phyloP scores from a whole-genome alignment of 345 rosid species.

The Rhodomyrtus tomentosa region DNA sequence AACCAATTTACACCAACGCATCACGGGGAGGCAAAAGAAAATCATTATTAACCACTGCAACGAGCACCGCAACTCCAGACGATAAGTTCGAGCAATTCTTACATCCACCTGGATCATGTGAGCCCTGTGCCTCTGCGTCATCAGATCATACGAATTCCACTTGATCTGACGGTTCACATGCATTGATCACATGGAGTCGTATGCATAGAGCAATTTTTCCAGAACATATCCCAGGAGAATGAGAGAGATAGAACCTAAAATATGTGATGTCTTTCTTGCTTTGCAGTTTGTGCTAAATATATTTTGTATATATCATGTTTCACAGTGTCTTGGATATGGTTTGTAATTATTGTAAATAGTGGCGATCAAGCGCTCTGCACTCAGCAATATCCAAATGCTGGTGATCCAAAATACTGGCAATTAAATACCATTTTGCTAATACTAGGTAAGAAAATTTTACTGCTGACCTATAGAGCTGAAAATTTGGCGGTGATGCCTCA shows the following conservation, averaged over 20 bases:
- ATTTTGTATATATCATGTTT: not conserved
- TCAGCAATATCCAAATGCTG: not conserved
- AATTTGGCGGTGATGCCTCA: constrained; percentile 78
- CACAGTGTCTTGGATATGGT: not conserved
- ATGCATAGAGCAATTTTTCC: not conserved
- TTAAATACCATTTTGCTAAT: not conserved
- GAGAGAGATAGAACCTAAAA: not conserved
- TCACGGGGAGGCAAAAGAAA: not conserved
- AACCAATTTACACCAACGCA: not conserved
- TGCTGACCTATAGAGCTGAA: constrained; percentile 85
- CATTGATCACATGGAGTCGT: not conserved
- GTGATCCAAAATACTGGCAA: not conserved
- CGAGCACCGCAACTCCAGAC: not conserved
- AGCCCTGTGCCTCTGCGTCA: not conserved
- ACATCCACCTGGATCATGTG: not conserved
- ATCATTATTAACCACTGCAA: not conserved
- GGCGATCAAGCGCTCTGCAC: not conserved
- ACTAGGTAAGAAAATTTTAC: not conserved
- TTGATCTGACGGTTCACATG: not conserved
- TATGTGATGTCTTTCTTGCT: not conserved
- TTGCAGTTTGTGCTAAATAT: not conserved
- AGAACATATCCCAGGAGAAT: not conserved
- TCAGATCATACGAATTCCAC: not conserved
- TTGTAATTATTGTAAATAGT: not conserved
- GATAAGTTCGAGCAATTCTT: not conserved